These are phyloP conservation scores for Cordyceps cateniannulata DNA, from an alignment of 2,329 filamentous ascomycete genomes.

Conservation along the genomic window DNA sequence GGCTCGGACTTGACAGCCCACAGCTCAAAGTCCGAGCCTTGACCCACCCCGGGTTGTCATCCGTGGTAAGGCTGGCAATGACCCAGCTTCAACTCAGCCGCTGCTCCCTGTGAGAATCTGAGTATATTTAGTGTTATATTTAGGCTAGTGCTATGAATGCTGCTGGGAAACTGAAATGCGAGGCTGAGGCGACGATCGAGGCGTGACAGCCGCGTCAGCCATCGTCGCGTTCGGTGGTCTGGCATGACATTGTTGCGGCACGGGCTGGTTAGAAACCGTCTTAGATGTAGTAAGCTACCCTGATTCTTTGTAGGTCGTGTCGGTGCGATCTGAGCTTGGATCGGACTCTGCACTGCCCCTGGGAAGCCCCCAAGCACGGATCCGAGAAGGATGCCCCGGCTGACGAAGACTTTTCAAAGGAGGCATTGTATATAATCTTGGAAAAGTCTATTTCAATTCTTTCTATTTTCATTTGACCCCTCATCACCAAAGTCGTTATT, in stretches of 20 bases:
- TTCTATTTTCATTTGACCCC: not conserved
- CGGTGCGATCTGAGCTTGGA: not conserved
- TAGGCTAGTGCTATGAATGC: too few species aligned
- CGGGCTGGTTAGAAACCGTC: not conserved
- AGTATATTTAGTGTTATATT: too few species aligned
- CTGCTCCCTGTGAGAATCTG: not conserved
- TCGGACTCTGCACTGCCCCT: not conserved
- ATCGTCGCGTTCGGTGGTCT: not conserved
- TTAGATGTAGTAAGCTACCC: not conserved
- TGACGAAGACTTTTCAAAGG: not conserved
- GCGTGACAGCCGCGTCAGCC: conserved; percentile 3
- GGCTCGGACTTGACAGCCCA: conserved; percentile 2
- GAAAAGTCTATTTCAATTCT: not conserved
- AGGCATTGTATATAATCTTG: not conserved
- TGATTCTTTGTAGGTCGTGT: not conserved
- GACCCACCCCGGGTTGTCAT: not conserved
- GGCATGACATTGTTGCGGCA: not conserved
- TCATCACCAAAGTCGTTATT: not conserved
- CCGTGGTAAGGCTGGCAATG: not conserved
- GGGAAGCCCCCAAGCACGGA: not conserved
- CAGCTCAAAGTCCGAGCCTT: not conserved
- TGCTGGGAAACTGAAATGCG: not conserved
- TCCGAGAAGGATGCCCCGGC: not conserved
- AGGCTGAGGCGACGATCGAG: not conserved
- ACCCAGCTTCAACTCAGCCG: not conserved